Base-by-base conservation (phyloP, 164 flowering plant genomes). In the Stephania yunnanensis region DNA sequence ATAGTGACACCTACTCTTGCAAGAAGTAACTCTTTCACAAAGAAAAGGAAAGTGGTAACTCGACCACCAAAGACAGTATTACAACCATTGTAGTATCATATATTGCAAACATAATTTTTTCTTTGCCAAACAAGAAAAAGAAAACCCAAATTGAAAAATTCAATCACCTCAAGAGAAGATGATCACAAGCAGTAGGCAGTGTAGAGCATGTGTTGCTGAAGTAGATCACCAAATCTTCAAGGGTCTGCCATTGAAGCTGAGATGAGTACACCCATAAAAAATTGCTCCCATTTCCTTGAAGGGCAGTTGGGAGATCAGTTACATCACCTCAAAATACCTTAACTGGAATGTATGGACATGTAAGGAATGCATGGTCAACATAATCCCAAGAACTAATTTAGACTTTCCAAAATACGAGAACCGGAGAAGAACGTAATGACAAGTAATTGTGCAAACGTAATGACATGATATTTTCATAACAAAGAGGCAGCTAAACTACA, bases 131-230 rank as follows among this genome's bases (percentile, higher is more conserved):
- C 20, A 30, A 42, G 29, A 22, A 48, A 71, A 46, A 65, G 46
- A 10, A 70, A 58, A 10, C 6, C 6, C 19, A n/a, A 46, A 15
- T 52, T 22, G 31, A 2, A 58, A 53, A 22, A 6, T 20, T 42
- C 46, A 22, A 15, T 78, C 74, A 92, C 98, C 98, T 90, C 78
- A 95, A 79, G 44, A 91, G 74, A 68, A 95, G 87, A 80, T 88
- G 85, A 53, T 89, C 86, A 15, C 87, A 77, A 71, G 98, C 85
- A 12, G 71, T 79, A 46, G 89, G 89, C 67, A 95, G 87, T 79
- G 75, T 74, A 73, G 73, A 75, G 74, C 92, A 95, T 58, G 84
- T 80, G 75, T 85, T 85, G 70, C 71, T 80, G 68, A 79, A 90
- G 75, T 82, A 83, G 73, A 69, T 79, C 73, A 90, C 81, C n/a